Evolutionary conservation across 108 stramenopile species (phyloP).

Genomic region (Halocafeteria seosinensis): DNA sequence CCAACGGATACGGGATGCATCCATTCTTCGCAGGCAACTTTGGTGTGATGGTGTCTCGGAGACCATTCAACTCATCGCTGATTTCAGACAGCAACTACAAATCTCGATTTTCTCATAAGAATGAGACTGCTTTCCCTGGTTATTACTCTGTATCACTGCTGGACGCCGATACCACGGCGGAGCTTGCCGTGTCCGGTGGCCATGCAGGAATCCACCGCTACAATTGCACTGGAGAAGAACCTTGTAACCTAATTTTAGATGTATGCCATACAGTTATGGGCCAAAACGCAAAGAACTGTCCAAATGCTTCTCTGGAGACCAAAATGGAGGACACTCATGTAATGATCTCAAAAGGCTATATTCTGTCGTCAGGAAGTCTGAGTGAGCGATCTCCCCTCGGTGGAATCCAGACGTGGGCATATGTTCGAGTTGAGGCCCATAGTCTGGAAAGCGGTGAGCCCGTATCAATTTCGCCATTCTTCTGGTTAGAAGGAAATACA

Average conservation of each 20-base stretch:
- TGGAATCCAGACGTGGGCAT: too few relatives aligned
- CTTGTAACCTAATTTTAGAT: background rate
- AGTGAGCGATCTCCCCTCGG: background rate
- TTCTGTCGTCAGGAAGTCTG: background rate
- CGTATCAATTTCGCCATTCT: too few relatives aligned
- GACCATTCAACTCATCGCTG: background rate
- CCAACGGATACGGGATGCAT: too few relatives aligned
- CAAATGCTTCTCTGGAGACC: background rate
- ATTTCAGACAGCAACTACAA: background rate
- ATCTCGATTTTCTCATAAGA: background rate
- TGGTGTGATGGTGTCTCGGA: conserved; percentile 9
- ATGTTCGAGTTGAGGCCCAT: too few relatives aligned
- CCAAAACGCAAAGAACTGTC: background rate
- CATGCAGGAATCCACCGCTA: background rate
- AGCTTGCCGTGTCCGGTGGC: background rate
- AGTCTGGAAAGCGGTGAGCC: too few relatives aligned
- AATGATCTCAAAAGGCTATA: background rate
- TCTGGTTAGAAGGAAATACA: too few relatives aligned
- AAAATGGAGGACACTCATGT: background rate
- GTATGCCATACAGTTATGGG: background rate
- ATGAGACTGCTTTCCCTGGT: conserved; percentile 8
- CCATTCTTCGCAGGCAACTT: too few relatives aligned
- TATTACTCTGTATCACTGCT: background rate
- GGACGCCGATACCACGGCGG: background rate
- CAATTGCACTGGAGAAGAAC: background rate